Evolutionary conservation across 306 rosid genomes (phyloP).

Genomic region (Cicer chorassanicum): DNA sequence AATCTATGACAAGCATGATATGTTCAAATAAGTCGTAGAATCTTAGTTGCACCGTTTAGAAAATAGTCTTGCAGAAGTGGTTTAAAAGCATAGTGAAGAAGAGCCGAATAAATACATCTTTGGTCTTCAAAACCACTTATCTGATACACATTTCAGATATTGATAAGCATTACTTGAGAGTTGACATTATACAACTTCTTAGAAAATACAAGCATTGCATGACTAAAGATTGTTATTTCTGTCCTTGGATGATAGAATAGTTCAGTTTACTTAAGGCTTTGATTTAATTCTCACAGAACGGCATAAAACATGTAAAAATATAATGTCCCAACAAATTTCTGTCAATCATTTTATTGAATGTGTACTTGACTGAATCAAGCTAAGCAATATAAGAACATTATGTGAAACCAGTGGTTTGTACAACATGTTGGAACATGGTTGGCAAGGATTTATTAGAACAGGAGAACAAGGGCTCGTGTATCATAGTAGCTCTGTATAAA

Average conservation of each 20-base stretch:
- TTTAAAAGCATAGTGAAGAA: conserved; percentile 28
- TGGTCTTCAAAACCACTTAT: conserved; percentile 14
- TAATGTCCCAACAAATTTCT: conserved; percentile 24
- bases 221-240: conserved; percentile 8
- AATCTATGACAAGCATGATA: conserved; percentile 15
- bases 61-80: conserved; percentile 25
- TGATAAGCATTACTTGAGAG: conserved; percentile 15
- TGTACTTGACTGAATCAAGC: conserved; percentile 11
- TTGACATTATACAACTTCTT: not conserved
- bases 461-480: conserved; percentile 21
- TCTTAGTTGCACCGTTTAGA: not conserved
- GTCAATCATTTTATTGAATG: conserved; percentile 24
- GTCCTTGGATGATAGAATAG: conserved; percentile 14
- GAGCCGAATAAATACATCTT: not conserved
- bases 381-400: conserved; percentile 7
- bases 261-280: conserved; percentile 19
- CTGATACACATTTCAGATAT: conserved; percentile 33
- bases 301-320: conserved; percentile 30
- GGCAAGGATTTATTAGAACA: conserved; percentile 16
- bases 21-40: conserved; percentile 5
- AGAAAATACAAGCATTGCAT: conserved; percentile 21
- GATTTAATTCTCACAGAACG: conserved; percentile 28
- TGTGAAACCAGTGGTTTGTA: conserved; percentile 31
- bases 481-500: conserved; percentile 6
- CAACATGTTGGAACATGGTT: conserved; percentile 27